Conservation (phyloP, 176 grass and related monocot genomes). For the Triticum dicoccoides region DNA sequence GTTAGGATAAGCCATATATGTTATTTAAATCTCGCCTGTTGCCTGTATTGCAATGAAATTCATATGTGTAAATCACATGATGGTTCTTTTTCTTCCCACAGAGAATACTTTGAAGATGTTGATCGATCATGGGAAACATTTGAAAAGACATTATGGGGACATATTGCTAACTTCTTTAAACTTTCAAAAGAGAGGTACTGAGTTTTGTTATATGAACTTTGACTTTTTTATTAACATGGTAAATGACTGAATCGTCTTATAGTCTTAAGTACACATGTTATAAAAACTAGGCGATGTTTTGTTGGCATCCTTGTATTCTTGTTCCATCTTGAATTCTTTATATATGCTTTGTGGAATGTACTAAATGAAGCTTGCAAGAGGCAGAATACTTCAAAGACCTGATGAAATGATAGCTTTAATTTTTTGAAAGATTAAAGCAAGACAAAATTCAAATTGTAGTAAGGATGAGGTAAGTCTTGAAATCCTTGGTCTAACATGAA, state of each 20-base stretch:
- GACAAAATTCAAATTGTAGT: conserved; percentile 9
- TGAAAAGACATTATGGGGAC: conserved; percentile 90
- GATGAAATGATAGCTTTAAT: background rate
- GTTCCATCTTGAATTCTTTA: background rate
- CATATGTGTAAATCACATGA: background rate
- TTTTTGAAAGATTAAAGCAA: conserved; percentile 22
- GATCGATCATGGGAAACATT: conserved; percentile 96
- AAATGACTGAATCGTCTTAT: conserved; percentile 3
- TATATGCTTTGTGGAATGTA: background rate
- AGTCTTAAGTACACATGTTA: background rate
- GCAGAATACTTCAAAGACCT: background rate
- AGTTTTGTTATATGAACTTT: conserved; percentile 21
- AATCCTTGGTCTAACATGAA: conserved; percentile 5
- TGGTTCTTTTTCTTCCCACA: conserved; percentile 49
- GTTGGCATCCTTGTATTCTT: conserved; percentile 1
- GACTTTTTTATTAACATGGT: background rate
- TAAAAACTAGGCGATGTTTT: conserved; percentile 23
- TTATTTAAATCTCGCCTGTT: background rate
- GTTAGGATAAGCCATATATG: background rate
- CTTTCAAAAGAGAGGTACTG: conserved; percentile 93
- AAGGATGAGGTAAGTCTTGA: background rate
- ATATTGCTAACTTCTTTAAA: conserved; percentile 78
- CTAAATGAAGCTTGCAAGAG: conserved; percentile 21
- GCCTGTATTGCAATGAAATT: conserved; percentile 13
- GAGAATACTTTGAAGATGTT: conserved; percentile 99